Evolutionary conservation across 116 monocot genomes (phyloP), one percentile per base, ranked within the genome.

Genomic region (Dioscorea cayenensis): DNA sequence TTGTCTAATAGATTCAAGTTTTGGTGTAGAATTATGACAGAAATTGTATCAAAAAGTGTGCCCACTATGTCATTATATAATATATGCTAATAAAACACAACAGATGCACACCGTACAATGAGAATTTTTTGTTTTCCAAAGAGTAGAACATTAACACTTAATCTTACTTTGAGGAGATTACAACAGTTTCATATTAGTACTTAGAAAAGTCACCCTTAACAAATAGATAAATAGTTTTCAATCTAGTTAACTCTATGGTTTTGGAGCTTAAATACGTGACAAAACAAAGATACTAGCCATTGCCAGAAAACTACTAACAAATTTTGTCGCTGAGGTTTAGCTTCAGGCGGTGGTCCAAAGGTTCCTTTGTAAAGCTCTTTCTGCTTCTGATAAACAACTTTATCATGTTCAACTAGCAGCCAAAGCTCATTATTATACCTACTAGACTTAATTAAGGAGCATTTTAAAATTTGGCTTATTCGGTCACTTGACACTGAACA

Each of bases 351-450:
- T 22, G 85, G 83, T 27, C 87, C 95, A 72, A 96, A 96, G 14
- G 92, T 85, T 16, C 95, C 95, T 80, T 92, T 96, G 78, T 92
- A 96, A 17, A 96, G 78, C 80, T 96, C 89, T 67, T 90, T 96
- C 75, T 96, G 92, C 79, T 96, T 96, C 21, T 87, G 84, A 77
- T 96, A 96, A 66, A 96, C 75, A 50, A 87, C 92, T 72, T 84
- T 92, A 38, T 96, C 95, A 75, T 96, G 90, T 65, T 92, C 85
- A 22, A 77, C 85, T 17, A 95, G 82, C 64, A 80, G 66, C 27
- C 77, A 73, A 17, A 92, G 78, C 77, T 96, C 95, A 61, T 72
- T 23, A 23, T 63, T 63, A 21, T 21, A 63, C 19, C 14, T 5
- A 17, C 10, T 59, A 59, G n/a, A 59, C n/a, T 20, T 20, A 59